Base-by-base conservation (phyloP, 2,329 filamentous ascomycete genomes). In the Alternaria gansuensis region DNA sequence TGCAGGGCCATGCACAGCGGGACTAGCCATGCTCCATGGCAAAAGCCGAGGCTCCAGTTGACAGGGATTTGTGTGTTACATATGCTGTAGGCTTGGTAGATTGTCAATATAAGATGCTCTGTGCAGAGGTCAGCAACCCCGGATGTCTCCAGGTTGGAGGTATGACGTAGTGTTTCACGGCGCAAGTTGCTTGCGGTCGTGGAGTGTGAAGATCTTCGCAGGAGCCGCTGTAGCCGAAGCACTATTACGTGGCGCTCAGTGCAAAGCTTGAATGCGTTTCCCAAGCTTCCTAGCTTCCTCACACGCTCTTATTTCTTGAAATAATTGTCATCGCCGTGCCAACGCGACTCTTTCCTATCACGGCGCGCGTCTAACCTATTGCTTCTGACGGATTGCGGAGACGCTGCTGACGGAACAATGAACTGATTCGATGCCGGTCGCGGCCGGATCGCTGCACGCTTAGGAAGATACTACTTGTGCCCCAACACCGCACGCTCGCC, bases 401-500 rank as follows among this genome's bases (percentile, higher is more conserved):
- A 33, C 40, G 14, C 51, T 59, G 60, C 62, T 67, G 59, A 68
- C 64, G 61, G 62, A 57, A 62, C 59, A 55, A 55, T 51, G 51
- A 62, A 61, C 63, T 65, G 66, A 44, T 28, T 48, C 26, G 53
- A 40, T 37, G 43, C 62, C 58, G 63, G 63, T 66, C 54, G 54
- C 56, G 54, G 54, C 59, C 65, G 67, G 65, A 60, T 51, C 48
- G 46, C 46, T 53, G 59, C 60, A 59, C 59, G 61, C 58, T 65
- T 59, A 51, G 53, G 36, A 54, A 61, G 57, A 51, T 28, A 48
- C 51, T 59, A 64, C 60, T 62, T 61, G 50, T 59, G 50, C 54
- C 54, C 54, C 39, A 40, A 43, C 45, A 37, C 37, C 26, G 50
- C 51, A 41, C 36, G 29, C 31, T 34, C 51, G 11, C 39, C 11